Evolutionary conservation across 768 basidiomycete genomes (phyloP), one percentile per base, ranked within the genome.

Genomic region (Pleurotus platypus): DNA sequence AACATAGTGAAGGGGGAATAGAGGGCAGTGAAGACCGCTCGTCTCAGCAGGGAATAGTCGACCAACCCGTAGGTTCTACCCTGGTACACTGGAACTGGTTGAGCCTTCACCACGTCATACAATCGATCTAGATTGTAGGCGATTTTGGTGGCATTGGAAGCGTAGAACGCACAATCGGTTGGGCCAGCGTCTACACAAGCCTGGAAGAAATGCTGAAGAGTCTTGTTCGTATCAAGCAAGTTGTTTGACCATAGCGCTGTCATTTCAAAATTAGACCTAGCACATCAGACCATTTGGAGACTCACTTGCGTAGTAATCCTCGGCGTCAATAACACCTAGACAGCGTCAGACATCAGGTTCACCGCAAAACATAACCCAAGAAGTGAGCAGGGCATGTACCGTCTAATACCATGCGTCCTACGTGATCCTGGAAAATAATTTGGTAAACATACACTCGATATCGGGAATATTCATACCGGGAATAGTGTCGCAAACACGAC

Each of bases 171-270:
- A 58, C 78, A 78, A 4, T 42, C 49, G 5, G 56, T 40, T 0
- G 73, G 72, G 0, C 77, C 78, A 1, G 74, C 76, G 0, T 67
- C 63, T 37, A 67, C 66, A 53, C 78, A 79, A 13, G 65, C 66
- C 3, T 65, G 61, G 50, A 70, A 74, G 60, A 80, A 78, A 6
- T 55, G 55, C 18, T 70, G 61, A 59, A 76, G 59, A 0, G 65
- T 63, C 58, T 76, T 73, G 20, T 73, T 69, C 1, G 75, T 71
- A 51, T 78, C 74, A 1, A 70, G 11, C 7, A 76, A 63, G 57
- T 73, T 72, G 5, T 67, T 69, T 4, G 66, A 66, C 72, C 73
- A 73, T 12, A 65, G 56, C 2, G 69, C 77, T 75, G 60, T 5
- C 47, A 18, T 30, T 24, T 35, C 30, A 30, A 35, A 9, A 11